Evolutionary conservation across 1,284 basidiomycete species (phyloP).

Genomic region (Pseudozyma hubeiensis): DNA sequence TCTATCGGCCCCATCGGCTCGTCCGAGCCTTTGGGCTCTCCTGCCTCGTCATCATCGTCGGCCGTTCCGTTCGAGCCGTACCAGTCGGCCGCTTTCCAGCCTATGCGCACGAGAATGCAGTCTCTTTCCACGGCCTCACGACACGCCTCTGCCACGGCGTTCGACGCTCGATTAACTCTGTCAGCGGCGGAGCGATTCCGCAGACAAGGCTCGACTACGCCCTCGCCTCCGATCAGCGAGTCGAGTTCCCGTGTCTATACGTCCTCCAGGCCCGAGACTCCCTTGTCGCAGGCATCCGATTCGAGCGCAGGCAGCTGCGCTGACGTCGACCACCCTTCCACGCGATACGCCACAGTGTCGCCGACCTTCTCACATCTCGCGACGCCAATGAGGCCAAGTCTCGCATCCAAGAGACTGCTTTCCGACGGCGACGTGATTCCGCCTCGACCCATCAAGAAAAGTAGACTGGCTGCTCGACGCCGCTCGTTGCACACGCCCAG

Average conservation of each 20-base stretch:
- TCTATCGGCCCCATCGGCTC: too few relatives aligned
- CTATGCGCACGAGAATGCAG: constrained; percentile 15
- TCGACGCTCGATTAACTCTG: neutral
- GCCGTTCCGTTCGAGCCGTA: constrained; percentile 11
- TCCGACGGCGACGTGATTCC: constrained; percentile 28
- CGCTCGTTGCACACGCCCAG: neutral
- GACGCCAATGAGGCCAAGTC: neutral
- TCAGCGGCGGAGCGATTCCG: neutral
- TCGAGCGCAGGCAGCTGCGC: constrained; percentile 24
- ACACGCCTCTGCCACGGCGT: neutral
- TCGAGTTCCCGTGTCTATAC: neutral
- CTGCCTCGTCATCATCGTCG: neutral
- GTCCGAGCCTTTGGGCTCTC: too few relatives aligned
- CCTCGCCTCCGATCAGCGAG: constrained; percentile 33
- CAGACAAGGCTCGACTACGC: constrained; percentile 6
- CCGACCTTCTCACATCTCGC: neutral
- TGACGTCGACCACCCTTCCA: neutral
- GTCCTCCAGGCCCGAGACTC: constrained; percentile 1
- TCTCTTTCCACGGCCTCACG: constrained; percentile 10
- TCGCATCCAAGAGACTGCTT: constrained; percentile 17
- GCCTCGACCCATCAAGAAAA: constrained; percentile 14
- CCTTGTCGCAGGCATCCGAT: constrained; percentile 22
- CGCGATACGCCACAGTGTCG: neutral
- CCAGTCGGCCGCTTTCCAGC: constrained; percentile 20
- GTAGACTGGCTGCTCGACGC: neutral